phyloP scores from a whole-genome alignment of 495 filamentous ascomycete species.

The Hyaloscypha variabilis region DNA sequence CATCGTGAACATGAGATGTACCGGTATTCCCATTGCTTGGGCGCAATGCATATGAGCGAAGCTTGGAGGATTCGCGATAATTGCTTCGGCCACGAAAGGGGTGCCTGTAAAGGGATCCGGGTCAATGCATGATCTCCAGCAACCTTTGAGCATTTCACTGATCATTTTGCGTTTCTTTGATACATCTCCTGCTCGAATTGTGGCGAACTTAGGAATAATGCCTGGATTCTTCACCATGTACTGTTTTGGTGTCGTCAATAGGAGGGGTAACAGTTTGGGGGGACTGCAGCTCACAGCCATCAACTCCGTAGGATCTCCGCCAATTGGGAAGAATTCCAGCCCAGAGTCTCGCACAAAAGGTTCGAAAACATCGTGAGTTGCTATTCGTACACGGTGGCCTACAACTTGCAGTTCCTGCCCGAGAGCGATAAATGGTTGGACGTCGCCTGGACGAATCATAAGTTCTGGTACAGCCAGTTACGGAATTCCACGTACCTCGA shows the following conservation, averaged over 20 bases:
- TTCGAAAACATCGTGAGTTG: constrained; percentile 64
- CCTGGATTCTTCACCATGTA: constrained; percentile 60
- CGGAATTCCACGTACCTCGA: constrained; percentile 11
- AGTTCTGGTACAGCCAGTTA: neutral
- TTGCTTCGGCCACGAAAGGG: constrained; percentile 67
- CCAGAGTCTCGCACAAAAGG: constrained; percentile 56
- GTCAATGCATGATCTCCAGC: constrained; percentile 66
- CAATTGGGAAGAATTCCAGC: constrained; percentile 65
- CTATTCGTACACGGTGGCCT: constrained; percentile 63
- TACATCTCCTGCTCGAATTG: constrained; percentile 48
- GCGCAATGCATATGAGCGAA: constrained; percentile 70
- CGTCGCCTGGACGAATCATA: constrained; percentile 46
- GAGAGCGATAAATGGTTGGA: constrained; percentile 63
- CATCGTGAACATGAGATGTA: constrained; percentile 69
- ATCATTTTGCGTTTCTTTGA: constrained; percentile 49
- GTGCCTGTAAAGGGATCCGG: constrained; percentile 45
- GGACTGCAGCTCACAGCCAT: constrained; percentile 47
- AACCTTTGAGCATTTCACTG: constrained; percentile 63
- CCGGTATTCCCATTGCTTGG: constrained; percentile 59
- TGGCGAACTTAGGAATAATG: constrained; percentile 49
- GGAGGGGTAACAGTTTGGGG: neutral
- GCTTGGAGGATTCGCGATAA: constrained; percentile 69
- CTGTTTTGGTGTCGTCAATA: constrained; percentile 39
- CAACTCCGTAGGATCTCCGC: constrained; percentile 53
- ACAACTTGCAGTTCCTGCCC: constrained; percentile 49